These are phyloP conservation scores for Euphrasia arctica DNA, from an alignment of 305 asterid genomes.

Conservation along the genomic window DNA sequence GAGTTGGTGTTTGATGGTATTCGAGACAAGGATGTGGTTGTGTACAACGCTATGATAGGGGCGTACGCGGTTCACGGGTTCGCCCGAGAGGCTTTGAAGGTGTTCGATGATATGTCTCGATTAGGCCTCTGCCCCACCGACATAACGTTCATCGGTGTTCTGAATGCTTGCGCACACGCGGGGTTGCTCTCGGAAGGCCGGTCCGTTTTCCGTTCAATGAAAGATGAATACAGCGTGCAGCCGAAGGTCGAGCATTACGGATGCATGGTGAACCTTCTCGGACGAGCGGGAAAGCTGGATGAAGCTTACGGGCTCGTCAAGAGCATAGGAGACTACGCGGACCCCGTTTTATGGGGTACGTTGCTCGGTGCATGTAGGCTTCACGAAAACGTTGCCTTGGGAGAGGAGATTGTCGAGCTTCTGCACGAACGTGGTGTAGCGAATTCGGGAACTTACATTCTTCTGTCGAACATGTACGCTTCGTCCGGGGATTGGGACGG, in stretches of 20 bases:
- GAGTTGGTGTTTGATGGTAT: constrained; percentile 47
- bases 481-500: constrained; percentile 44
- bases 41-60: constrained; percentile 51
- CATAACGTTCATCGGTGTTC: constrained; percentile 51
- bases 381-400: constrained; percentile 36
- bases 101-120: constrained; percentile 42
- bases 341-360: constrained; percentile 44
- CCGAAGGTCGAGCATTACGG: constrained; percentile 55
- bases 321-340: constrained; percentile 26
- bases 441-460: constrained; percentile 44
- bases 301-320: constrained; percentile 41
- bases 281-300: constrained; percentile 42
- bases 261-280: constrained; percentile 60
- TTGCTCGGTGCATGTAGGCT: constrained; percentile 48
- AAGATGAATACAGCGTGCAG: constrained; percentile 31
- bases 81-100: constrained; percentile 37
- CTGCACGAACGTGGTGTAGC: constrained; percentile 32
- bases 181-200: constrained; percentile 55
- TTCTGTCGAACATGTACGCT: constrained; percentile 46
- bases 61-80: constrained; percentile 57
- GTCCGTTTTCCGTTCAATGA: constrained; percentile 43
- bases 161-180: constrained; percentile 55
- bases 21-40: constrained; percentile 42
- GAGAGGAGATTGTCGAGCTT: constrained; percentile 33
- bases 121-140: constrained; percentile 40